These are phyloP conservation scores for Excoecaria cochinchinensis DNA, from an alignment of 345 rosid species.

Conservation along the genomic window DNA sequence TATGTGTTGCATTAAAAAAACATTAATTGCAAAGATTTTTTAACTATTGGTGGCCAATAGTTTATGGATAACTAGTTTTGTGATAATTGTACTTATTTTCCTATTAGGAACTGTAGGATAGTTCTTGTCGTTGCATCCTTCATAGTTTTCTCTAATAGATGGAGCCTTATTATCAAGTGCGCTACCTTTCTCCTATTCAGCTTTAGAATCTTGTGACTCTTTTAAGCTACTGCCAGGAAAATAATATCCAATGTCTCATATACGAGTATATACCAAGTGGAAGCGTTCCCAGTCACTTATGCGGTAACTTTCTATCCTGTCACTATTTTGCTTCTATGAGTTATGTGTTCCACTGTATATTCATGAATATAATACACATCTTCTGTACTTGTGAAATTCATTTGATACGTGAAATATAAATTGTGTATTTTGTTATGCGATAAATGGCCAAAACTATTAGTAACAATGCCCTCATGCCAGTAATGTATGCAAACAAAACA, in stretches of 20 bases:
- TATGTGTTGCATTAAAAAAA: too few relatives aligned
- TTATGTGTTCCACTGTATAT: not conserved
- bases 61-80: too few relatives aligned
- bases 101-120: too few relatives aligned
- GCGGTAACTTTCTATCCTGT: slow-evolving; percentile 76
- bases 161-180: slow-evolving; percentile 48
- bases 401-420: not conserved
- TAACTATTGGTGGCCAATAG: too few relatives aligned
- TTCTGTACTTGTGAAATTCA: not conserved
- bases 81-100: too few relatives aligned
- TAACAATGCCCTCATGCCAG: not conserved
- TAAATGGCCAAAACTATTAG: not conserved
- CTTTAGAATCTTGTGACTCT: slow-evolving; percentile 82
- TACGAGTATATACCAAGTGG: slow-evolving; percentile 93
- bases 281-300: slow-evolving; percentile 94
- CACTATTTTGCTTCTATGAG: slow-evolving; percentile 18
- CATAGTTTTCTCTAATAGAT: slow-evolving; percentile 21
- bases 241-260: slow-evolving; percentile 70
- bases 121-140: slow-evolving; percentile 15
- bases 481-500: not conserved
- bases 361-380: not conserved
- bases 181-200: slow-evolving; percentile 79
- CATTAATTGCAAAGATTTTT: too few relatives aligned
- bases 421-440: not conserved
- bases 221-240: slow-evolving; percentile 89